phyloP scores from a whole-genome alignment of 2,329 filamentous ascomycete species.

The Aspergillus tanneri region DNA sequence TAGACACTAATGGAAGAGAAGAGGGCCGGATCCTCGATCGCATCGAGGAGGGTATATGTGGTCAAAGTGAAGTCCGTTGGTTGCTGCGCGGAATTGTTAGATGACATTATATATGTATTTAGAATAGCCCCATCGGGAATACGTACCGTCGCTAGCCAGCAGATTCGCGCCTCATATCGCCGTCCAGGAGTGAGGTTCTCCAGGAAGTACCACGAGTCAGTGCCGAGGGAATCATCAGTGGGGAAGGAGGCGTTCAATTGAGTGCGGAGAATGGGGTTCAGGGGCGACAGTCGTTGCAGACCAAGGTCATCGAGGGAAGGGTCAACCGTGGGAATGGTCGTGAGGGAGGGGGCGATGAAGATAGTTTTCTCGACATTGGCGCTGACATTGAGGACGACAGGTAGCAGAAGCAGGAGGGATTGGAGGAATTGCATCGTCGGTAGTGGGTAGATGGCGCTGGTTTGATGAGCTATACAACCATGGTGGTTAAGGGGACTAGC shows the following conservation, averaged over 20 bases:
- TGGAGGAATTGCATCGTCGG: slow-evolving; percentile 17
- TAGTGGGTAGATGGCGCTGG: not conserved
- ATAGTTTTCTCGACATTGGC: slow-evolving; percentile 92
- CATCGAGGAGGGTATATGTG: slow-evolving; percentile 60
- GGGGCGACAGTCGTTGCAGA: slow-evolving; percentile 64
- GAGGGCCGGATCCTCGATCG: slow-evolving; percentile 63
- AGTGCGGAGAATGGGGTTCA: slow-evolving; percentile 58
- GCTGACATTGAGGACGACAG: slow-evolving; percentile 15
- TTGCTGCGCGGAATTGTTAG: slow-evolving; percentile 60
- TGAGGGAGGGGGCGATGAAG: slow-evolving; percentile 68
- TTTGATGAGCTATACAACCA: too few relatives aligned
- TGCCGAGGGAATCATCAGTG: slow-evolving; percentile 54
- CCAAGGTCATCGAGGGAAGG: slow-evolving; percentile 61
- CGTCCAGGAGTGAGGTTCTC: slow-evolving; percentile 66
- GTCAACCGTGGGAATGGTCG: slow-evolving; percentile 56
- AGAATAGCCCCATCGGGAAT: not conserved
- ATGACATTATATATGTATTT: not conserved
- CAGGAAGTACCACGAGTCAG: slow-evolving; percentile 76
- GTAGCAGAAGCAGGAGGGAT: slow-evolving; percentile 20
- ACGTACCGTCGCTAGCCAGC: slow-evolving; percentile 87
- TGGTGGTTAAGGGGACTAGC: too few relatives aligned
- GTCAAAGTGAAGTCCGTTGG: slow-evolving; percentile 75
- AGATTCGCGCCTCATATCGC: slow-evolving; percentile 87
- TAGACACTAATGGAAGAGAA: slow-evolving; percentile 65
- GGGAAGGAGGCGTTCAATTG: slow-evolving; percentile 69